Conservation (phyloP, 257 asterid genomes). For the Mentha longifolia region DNA sequence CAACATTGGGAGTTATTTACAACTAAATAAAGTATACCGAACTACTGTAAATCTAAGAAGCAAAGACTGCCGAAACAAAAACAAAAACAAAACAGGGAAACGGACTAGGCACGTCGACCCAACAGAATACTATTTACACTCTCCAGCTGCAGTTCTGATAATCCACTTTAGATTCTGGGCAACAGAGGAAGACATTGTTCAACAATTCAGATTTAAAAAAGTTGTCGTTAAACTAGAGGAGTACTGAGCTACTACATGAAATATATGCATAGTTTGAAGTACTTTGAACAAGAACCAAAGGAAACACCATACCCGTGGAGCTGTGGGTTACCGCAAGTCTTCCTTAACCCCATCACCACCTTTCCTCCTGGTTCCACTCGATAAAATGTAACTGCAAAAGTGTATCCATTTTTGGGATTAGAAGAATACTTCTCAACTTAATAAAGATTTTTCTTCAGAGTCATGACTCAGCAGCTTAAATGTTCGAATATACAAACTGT, state of each 20-base stretch:
- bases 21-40: not conserved
- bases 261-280: slow-evolving; percentile 12
- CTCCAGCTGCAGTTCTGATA: slow-evolving; percentile 27
- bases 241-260: not conserved
- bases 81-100: not conserved
- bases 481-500: not conserved
- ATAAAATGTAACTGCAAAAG: slow-evolving; percentile 62
- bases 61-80: not conserved
- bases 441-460: not conserved
- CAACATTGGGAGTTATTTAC: not conserved
- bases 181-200: not conserved
- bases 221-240: not conserved
- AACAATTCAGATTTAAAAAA: not conserved
- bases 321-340: slow-evolving; percentile 39
- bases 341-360: slow-evolving; percentile 68
- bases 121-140: slow-evolving; percentile 25
- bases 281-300: slow-evolving; percentile 14
- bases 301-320: slow-evolving; percentile 32
- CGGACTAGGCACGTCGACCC: slow-evolving; percentile 11
- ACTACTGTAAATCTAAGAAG: not conserved
- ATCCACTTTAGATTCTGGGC: slow-evolving; percentile 32
- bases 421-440: not conserved
- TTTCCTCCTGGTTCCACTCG: slow-evolving; percentile 67
- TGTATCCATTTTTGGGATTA: not conserved
- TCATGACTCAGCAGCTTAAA: not conserved